phyloP scores from a whole-genome alignment of 2,329 filamentous ascomycete species.

The Penicillium concentricum region DNA sequence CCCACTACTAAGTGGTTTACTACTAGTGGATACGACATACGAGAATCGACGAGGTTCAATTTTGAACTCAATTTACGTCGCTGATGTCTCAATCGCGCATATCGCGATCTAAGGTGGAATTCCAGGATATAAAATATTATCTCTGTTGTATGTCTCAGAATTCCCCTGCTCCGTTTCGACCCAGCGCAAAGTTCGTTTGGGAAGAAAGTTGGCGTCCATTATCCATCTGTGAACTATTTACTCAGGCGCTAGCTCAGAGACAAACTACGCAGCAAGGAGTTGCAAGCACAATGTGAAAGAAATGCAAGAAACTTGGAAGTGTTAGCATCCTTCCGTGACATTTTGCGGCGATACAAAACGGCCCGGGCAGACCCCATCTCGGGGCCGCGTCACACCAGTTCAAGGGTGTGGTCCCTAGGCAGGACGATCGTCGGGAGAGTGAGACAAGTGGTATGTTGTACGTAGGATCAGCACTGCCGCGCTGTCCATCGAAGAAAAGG shows the following conservation, averaged over 20 bases:
- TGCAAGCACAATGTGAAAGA: background rate
- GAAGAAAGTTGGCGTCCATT: background rate
- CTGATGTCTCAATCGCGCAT: background rate
- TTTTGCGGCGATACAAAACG: background rate
- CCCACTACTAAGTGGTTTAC: background rate
- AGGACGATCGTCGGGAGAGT: constrained; percentile 7
- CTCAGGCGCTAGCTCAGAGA: background rate
- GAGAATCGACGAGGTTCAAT: background rate
- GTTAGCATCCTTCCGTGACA: background rate
- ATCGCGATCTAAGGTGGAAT: background rate
- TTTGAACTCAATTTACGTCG: background rate
- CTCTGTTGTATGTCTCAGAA: background rate
- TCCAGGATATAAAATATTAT: background rate
- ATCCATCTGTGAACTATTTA: background rate
- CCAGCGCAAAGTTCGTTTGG: background rate
- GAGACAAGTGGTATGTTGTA: constrained; percentile 9
- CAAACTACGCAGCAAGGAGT: background rate
- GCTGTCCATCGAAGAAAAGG: background rate
- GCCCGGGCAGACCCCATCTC: background rate
- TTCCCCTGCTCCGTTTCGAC: background rate
- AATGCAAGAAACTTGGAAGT: background rate
- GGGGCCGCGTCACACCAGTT: background rate
- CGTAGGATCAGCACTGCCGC: constrained; percentile 8
- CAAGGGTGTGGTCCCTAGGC: background rate
- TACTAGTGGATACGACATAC: background rate